These are phyloP conservation scores for Conticribra guillardii DNA, from an alignment of 108 stramenopile genomes.

Conservation along the genomic window DNA sequence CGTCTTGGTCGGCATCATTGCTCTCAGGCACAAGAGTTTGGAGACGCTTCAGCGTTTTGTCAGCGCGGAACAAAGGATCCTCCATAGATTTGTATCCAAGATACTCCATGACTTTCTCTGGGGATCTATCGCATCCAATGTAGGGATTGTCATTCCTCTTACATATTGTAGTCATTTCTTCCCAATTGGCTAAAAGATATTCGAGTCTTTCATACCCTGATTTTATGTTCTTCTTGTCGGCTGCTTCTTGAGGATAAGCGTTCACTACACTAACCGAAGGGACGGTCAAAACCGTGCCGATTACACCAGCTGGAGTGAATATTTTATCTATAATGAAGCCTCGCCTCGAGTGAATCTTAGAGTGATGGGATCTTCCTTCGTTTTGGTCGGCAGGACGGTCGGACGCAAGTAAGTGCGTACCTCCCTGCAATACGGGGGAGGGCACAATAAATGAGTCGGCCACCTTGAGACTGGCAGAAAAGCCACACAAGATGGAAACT, in stretches of 20 bases:
- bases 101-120: slow-evolving; percentile 82
- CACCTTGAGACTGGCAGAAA: too few relatives aligned
- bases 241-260: background rate
- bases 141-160: slow-evolving; percentile 56
- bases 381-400: too few relatives aligned
- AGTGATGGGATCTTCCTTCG: too few relatives aligned
- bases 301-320: too few relatives aligned
- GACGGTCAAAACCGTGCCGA: too few relatives aligned
- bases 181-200: slow-evolving; percentile 86
- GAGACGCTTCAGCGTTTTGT: slow-evolving; percentile 72
- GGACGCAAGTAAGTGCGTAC: too few relatives aligned
- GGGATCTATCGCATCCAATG: slow-evolving; percentile 78
- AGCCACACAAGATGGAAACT: too few relatives aligned
- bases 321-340: too few relatives aligned
- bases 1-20: slow-evolving; percentile 31
- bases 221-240: slow-evolving; percentile 70
- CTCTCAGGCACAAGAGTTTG: slow-evolving; percentile 53
- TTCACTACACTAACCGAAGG: too few relatives aligned
- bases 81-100: slow-evolving; percentile 73
- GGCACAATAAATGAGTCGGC: too few relatives aligned
- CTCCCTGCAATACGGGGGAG: too few relatives aligned
- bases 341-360: too few relatives aligned
- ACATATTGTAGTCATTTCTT: slow-evolving; percentile 81
- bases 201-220: slow-evolving; percentile 74
- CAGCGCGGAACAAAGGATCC: slow-evolving; percentile 82